Conservation (phyloP, 2,329 filamentous ascomycete genomes). For the Aureobasidium lini region DNA sequence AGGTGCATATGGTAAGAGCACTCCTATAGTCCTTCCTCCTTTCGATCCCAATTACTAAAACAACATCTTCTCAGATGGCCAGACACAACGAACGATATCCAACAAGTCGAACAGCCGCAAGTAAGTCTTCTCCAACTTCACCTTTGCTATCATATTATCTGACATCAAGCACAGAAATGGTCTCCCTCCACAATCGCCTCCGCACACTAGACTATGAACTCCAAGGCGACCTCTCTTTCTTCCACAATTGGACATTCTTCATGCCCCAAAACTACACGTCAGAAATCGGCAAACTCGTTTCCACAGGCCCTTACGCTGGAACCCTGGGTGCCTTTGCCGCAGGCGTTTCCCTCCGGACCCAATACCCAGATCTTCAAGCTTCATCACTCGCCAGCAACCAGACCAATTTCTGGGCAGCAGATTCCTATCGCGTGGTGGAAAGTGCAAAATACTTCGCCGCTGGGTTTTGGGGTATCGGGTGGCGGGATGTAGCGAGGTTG, state of each 20-base stretch:
- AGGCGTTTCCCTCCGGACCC: conserved; percentile 46
- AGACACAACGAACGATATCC: conserved; percentile 53
- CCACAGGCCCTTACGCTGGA: conserved; percentile 50
- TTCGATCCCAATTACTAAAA: no score
- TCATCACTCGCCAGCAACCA: conserved; percentile 22
- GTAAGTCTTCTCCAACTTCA: conserved; percentile 32
- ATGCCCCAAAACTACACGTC: conserved; percentile 35
- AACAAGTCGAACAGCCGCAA: conserved; percentile 26
- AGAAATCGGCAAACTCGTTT: conserved; percentile 47
- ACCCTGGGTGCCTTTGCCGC: conserved; percentile 47
- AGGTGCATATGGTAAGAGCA: conserved; percentile 48
- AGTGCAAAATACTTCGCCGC: conserved; percentile 49
- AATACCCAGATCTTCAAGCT: conserved; percentile 43
- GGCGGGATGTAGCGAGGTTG: conserved; percentile 34
- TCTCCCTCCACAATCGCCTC: conserved; percentile 42
- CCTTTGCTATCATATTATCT: neutral
- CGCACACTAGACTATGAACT: conserved; percentile 34
- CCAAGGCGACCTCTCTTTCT: conserved; percentile 46
- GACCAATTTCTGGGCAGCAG: conserved; percentile 49
- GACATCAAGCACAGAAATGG: conserved; percentile 32
- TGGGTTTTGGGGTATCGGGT: conserved; percentile 49
- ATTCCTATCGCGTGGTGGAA: conserved; percentile 47
- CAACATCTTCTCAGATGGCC: no score
- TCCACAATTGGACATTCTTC: conserved; percentile 50
- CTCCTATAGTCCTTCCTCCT: neutral